Percentiles rank a stretch among this genome's conserved stretches.
These are phyloP conservation scores for Phytopythium mirpurense DNA, from an alignment of 352 stramenopile species.

Conservation along the genomic window DNA sequence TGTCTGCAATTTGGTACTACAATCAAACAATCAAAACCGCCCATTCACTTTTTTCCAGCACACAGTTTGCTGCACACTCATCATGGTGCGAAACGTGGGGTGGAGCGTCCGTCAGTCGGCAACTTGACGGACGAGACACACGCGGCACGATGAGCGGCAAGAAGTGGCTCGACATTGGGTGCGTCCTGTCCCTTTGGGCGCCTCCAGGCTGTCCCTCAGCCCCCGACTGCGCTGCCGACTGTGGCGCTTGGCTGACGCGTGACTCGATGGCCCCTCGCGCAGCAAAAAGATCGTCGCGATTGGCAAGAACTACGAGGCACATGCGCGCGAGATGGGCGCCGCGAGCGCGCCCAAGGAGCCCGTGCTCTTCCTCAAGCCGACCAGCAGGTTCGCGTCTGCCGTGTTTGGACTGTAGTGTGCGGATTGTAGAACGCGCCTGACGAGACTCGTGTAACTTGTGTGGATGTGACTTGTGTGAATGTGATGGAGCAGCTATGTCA, in stretches of 20 bases:
- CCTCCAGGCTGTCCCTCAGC: neutral
- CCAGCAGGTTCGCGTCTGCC: constrained; percentile 28
- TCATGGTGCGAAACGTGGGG: no score
- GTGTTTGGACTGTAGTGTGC: no score
- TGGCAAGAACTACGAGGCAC: constrained; percentile 83
- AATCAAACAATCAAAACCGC: no score
- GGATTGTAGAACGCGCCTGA: no score
- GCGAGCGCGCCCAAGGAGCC: constrained; percentile 56
- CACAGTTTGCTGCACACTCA: no score
- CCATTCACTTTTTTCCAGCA: no score
- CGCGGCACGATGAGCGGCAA: constrained; percentile 27
- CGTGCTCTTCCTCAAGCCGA: constrained; percentile 82
- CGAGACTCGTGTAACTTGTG: no score
- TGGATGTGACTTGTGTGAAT: neutral
- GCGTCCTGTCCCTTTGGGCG: neutral
- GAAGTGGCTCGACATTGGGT: constrained; percentile 53
- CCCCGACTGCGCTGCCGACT: neutral
- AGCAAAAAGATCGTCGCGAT: constrained; percentile 84
- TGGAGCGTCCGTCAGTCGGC: no score
- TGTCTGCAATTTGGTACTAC: no score
- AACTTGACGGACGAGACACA: no score
- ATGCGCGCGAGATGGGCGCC: constrained; percentile 76
- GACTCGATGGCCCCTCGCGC: neutral
- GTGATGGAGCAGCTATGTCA: constrained; percentile 37
- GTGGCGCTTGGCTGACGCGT: neutral